Percentiles rank a stretch among this genome's conserved stretches.
phyloP scores from a whole-genome alignment of 228 moss, liverwort and hornwort species.

The Sphagnum magellanicum region DNA sequence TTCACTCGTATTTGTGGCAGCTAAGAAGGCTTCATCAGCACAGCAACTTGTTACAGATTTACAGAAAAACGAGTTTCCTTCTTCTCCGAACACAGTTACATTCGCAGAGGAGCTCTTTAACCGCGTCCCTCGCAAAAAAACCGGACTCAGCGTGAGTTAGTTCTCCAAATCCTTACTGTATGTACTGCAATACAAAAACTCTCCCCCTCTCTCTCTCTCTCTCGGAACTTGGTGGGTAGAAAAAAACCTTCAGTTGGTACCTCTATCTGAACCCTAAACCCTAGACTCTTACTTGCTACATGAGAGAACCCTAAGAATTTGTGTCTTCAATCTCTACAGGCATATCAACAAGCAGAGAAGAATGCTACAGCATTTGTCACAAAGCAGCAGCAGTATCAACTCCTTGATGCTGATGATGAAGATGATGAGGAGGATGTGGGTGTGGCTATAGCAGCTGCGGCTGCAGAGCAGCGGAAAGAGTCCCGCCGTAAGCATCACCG shows the following conservation, averaged over 20 bases:
- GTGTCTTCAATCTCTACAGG: conserved; percentile 12
- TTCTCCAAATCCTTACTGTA: neutral
- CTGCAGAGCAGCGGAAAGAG: conserved; percentile 33
- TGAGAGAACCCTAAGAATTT: too few species aligned
- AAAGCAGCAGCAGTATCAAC: conserved; percentile 72
- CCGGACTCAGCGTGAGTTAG: conserved; percentile 39
- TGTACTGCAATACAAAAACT: neutral
- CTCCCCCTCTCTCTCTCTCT: neutral
- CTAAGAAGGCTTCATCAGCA: conserved; percentile 48
- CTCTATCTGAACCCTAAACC: neutral
- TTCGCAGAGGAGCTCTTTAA: conserved; percentile 66
- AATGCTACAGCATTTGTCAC: conserved; percentile 62
- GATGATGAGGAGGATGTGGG: conserved; percentile 37
- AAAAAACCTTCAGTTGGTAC: neutral
- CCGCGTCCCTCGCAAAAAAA: conserved; percentile 47
- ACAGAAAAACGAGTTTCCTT: conserved; percentile 36
- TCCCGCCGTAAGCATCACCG: conserved; percentile 66
- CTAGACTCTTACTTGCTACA: neutral
- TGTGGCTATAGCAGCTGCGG: conserved; percentile 18
- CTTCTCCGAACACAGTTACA: conserved; percentile 35
- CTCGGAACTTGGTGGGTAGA: neutral
- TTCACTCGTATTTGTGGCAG: conserved; percentile 13
- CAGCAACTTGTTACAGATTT: conserved; percentile 42
- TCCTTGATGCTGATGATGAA: conserved; percentile 86
- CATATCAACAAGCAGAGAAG: conserved; percentile 71